These are phyloP conservation scores for Verticillium zaregamsianum DNA, from an alignment of 2,329 filamentous ascomycete species.

Conservation along the genomic window DNA sequence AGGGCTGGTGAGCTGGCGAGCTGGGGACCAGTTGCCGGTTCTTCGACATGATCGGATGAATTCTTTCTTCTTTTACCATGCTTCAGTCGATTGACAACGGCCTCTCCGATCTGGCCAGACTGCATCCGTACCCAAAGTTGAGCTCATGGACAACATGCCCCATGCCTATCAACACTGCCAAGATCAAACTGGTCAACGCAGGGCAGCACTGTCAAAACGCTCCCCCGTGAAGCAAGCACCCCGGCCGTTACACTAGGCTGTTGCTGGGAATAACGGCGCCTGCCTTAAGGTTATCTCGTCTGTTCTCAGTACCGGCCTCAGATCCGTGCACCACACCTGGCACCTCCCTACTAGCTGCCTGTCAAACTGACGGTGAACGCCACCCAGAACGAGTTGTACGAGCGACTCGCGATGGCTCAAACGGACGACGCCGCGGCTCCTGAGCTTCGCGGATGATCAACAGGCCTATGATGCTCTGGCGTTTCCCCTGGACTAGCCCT, in stretches of 20 bases:
- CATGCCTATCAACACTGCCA: neutral
- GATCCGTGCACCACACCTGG: neutral
- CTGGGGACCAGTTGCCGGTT: neutral
- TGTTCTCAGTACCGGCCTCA: neutral
- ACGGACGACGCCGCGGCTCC: neutral
- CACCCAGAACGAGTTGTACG: neutral
- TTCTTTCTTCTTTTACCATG: neutral
- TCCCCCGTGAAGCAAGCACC: neutral
- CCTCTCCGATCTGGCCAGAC: neutral
- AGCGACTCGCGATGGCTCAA: neutral
- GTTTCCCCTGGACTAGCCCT: neutral
- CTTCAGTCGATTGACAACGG: neutral
- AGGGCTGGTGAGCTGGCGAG: neutral
- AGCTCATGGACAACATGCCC: neutral
- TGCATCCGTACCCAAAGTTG: neutral
- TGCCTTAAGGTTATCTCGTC: neutral
- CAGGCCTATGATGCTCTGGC: neutral
- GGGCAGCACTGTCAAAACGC: neutral
- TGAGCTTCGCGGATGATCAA: neutral
- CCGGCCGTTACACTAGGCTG: neutral
- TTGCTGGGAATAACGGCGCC: neutral
- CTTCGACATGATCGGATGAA: neutral
- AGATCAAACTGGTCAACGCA: neutral
- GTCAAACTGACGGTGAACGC: neutral
- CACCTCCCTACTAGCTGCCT: neutral